Conservation (phyloP, 202 grass and related monocot genomes). For the Digitaria exilis region DNA sequence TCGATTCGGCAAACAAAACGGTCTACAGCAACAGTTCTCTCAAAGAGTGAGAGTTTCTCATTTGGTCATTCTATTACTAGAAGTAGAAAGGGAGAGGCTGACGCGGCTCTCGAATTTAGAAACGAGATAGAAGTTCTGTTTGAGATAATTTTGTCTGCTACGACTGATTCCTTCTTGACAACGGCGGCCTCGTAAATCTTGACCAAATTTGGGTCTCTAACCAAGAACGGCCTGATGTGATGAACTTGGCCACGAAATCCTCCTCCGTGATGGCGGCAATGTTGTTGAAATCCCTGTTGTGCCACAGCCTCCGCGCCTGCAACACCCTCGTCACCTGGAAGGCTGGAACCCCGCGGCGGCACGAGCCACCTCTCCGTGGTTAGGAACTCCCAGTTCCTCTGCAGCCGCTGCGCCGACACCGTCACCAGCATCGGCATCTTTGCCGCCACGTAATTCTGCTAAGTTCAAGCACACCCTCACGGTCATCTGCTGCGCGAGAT, state of each 20-base stretch:
- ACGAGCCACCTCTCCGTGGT: too few species aligned
- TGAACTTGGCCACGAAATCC: slow-evolving; percentile 40
- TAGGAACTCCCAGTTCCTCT: too few species aligned
- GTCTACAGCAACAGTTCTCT: too few species aligned
- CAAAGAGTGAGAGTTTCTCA: too few species aligned
- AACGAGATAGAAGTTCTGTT: too few species aligned
- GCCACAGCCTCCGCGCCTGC: slow-evolving; percentile 25
- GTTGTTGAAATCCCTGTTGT: not conserved
- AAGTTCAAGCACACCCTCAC: slow-evolving; percentile 21
- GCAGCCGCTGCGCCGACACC: too few species aligned
- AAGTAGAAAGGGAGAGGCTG: too few species aligned
- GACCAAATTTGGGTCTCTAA: slow-evolving; percentile 18
- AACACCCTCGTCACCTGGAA: slow-evolving; percentile 35
- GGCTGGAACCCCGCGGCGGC: too few species aligned
- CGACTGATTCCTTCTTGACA: not conserved
- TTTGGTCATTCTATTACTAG: too few species aligned
- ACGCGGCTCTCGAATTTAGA: too few species aligned
- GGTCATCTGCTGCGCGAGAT: not conserved
- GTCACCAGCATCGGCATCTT: slow-evolving; percentile 29
- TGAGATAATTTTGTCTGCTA: too few species aligned
- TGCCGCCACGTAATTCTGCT: not conserved
- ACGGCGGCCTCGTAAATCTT: slow-evolving; percentile 34
- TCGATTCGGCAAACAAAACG: too few species aligned
- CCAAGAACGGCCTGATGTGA: slow-evolving; percentile 43
- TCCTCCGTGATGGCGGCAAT: slow-evolving; percentile 4